phyloP scores from a whole-genome alignment of 2,329 filamentous ascomycete species.

The Exophiala sp. region DNA sequence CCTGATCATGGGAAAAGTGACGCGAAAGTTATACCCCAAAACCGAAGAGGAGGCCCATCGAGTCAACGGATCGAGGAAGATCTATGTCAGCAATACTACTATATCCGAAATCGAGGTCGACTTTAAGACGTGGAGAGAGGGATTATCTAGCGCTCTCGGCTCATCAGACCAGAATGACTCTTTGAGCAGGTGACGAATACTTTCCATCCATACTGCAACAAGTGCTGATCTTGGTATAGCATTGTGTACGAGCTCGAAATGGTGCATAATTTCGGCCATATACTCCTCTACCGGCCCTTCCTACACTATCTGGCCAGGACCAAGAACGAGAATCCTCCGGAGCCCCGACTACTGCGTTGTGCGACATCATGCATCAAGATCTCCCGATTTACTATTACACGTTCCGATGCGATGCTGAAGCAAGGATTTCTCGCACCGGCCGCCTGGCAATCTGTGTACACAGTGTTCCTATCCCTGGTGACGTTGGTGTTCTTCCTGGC shows the following conservation, averaged over 20 bases:
- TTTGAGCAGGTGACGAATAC: constrained; percentile 11
- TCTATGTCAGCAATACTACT: constrained; percentile 13
- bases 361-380: constrained; percentile 20
- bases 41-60: constrained; percentile 12
- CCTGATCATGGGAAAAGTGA: constrained; percentile 17
- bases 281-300: constrained; percentile 28
- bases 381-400: constrained; percentile 13
- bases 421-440: constrained; percentile 20
- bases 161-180: constrained; percentile 1
- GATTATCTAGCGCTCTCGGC: constrained; percentile 9
- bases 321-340: constrained; percentile 9
- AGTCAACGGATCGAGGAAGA: constrained; percentile 7
- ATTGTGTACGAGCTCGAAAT: constrained; percentile 22
- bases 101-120: constrained; percentile 19
- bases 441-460: constrained; percentile 23
- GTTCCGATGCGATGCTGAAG: constrained; percentile 14
- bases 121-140: constrained; percentile 18
- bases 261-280: constrained; percentile 25
- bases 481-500: constrained; percentile 20
- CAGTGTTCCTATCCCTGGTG: constrained; percentile 20
- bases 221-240: constrained; percentile 5
- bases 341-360: constrained; percentile 12
- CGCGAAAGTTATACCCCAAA: constrained; percentile 18
- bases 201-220: neutral
- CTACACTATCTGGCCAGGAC: constrained; percentile 25